A percentile compares a stretch with the other conserved stretches of the same genome.
phyloP scores from a whole-genome alignment of 352 stramenopile genomes.

The Globisporangium nodosum region DNA sequence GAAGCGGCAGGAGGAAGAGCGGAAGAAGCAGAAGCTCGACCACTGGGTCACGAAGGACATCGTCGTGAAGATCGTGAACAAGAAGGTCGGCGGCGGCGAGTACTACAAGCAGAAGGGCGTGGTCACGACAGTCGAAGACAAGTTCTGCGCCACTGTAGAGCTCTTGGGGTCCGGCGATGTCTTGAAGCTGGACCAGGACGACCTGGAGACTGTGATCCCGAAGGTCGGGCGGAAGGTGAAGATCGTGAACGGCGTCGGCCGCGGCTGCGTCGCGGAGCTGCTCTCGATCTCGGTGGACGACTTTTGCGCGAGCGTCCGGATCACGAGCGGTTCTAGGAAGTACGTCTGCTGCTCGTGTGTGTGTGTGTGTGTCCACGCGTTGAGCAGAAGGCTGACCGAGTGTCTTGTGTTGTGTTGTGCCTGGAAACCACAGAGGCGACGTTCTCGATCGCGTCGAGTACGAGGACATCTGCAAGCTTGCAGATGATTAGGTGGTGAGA shows the following conservation, averaged over 20 bases:
- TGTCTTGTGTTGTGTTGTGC: slow-evolving; percentile 2
- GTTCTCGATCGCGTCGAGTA: slow-evolving; percentile 72
- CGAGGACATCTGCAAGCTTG: slow-evolving; percentile 77
- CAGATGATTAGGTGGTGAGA: slow-evolving; percentile 24
- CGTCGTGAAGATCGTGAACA: slow-evolving; percentile 93
- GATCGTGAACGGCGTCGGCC: slow-evolving; percentile 69
- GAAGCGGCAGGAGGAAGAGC: slow-evolving; percentile 35
- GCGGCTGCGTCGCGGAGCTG: slow-evolving; percentile 52
- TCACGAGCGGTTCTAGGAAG: slow-evolving; percentile 56
- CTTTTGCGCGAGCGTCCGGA: slow-evolving; percentile 59
- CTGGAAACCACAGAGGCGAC: slow-evolving; percentile 34
- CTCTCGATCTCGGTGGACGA: slow-evolving; percentile 67
- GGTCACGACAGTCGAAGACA: slow-evolving; percentile 71
- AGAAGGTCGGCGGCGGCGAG: slow-evolving; percentile 80
- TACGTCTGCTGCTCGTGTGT: slow-evolving; percentile 13
- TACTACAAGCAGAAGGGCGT: slow-evolving; percentile 90
- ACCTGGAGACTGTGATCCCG: slow-evolving; percentile 88
- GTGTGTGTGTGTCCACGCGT: neutral
- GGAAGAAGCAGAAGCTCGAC: slow-evolving; percentile 51
- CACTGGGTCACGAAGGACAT: slow-evolving; percentile 91
- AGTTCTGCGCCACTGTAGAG: slow-evolving; percentile 77
- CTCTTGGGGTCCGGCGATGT: slow-evolving; percentile 80
- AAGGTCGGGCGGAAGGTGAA: slow-evolving; percentile 61
- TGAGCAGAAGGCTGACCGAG: neutral
- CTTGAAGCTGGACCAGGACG: slow-evolving; percentile 81